Percentiles rank a stretch among this genome's conserved stretches.
Conservation (phyloP, 768 basidiomycete species). For the Russula compacta region DNA sequence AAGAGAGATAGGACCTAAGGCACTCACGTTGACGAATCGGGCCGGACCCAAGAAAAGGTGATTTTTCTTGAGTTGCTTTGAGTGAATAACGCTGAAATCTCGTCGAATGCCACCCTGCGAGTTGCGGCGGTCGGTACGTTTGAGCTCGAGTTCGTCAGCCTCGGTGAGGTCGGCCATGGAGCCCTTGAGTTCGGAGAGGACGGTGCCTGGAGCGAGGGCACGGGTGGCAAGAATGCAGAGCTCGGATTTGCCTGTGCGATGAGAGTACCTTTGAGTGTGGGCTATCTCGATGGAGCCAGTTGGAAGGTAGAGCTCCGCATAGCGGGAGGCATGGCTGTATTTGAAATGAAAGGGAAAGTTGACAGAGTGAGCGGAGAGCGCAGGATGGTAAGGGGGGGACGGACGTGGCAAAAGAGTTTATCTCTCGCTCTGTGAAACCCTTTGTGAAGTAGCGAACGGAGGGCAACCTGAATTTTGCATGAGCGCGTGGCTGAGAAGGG, state of each 20-base stretch:
- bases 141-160: constrained; percentile 79
- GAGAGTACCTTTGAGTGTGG: constrained; percentile 80
- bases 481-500: constrained; percentile 5
- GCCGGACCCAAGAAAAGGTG: constrained; percentile 87
- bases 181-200: constrained; percentile 81
- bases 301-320: constrained; percentile 81
- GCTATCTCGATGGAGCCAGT: constrained; percentile 80
- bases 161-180: constrained; percentile 85
- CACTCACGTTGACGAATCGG: constrained; percentile 82
- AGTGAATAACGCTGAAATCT: constrained; percentile 88
- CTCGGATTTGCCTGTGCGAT: constrained; percentile 82
- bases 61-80: constrained; percentile 86
- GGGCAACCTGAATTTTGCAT: constrained; percentile 41
- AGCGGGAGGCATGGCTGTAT: constrained; percentile 74
- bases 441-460: constrained; percentile 73
- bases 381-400: constrained; percentile 31
- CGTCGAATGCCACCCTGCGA: constrained; percentile 57
- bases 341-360: constrained; percentile 20
- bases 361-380: constrained; percentile 20
- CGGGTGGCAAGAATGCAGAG: constrained; percentile 81
- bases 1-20: background rate
- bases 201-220: constrained; percentile 52
- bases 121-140: constrained; percentile 63
- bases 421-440: constrained; percentile 70
- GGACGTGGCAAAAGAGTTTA: constrained; percentile 89